A percentile compares a stretch with the other conserved stretches of the same genome.
Conservation (phyloP, 352 stramenopile genomes). For the Phytophthora aleatoria region DNA sequence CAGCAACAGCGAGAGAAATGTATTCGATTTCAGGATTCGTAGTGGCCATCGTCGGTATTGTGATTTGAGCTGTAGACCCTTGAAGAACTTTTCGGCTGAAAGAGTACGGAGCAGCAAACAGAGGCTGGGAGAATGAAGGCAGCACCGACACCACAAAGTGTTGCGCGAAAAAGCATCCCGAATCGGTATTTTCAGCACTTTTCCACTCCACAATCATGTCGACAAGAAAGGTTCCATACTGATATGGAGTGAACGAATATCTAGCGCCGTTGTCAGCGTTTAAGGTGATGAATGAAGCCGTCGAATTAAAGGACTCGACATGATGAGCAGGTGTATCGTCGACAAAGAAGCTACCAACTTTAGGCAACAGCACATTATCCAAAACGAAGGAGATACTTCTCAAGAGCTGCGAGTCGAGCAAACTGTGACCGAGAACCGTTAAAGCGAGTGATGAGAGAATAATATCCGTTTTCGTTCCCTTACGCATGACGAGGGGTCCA, state of each 20-base stretch:
- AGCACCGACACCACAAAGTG: slow-evolving; percentile 18
- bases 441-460: slow-evolving; percentile 4
- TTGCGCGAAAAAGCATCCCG: slow-evolving; percentile 21
- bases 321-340: not conserved
- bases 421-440: slow-evolving; percentile 9
- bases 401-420: slow-evolving; percentile 1
- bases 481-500: slow-evolving; percentile 10
- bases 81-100: slow-evolving; percentile 32
- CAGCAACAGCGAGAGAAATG: slow-evolving; percentile 14
- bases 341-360: slow-evolving; percentile 6
- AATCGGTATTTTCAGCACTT: not conserved
- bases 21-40: slow-evolving; percentile 17
- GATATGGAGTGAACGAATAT: slow-evolving; percentile 12
- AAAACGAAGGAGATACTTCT: slow-evolving; percentile 19
- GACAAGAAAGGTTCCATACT: slow-evolving; percentile 14
- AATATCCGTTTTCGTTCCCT: slow-evolving; percentile 8
- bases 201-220: slow-evolving; percentile 29
- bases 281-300: slow-evolving; percentile 14
- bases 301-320: slow-evolving; percentile 19
- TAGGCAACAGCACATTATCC: slow-evolving; percentile 2
- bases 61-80: slow-evolving; percentile 20
- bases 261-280: not conserved
- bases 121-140: slow-evolving; percentile 11
- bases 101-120: slow-evolving; percentile 15
- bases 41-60: slow-evolving; percentile 14